A percentile compares a stretch with the other conserved stretches of the same genome.
Evolutionary conservation across 306 rosid genomes (phyloP).

Genomic region (Cucurbita pepo): DNA sequence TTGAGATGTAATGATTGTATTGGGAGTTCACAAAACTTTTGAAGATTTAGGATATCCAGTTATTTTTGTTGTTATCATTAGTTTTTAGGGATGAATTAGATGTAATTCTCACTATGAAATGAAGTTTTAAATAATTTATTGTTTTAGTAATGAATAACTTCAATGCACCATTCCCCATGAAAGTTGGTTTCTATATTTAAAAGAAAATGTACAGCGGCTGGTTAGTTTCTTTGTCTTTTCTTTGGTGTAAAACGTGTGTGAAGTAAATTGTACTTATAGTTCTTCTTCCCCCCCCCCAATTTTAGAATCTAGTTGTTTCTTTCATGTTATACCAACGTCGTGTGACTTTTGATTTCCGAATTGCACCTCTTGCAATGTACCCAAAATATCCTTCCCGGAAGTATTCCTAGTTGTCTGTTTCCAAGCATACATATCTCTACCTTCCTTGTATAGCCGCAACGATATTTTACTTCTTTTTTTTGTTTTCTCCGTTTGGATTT

Average conservation of each 20-base stretch:
- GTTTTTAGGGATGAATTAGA: not conserved
- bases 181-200: not conserved
- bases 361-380: not conserved
- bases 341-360: not conserved
- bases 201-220: not conserved
- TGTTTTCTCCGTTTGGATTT: not conserved
- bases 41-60: not conserved
- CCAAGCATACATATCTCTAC: not conserved
- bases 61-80: not conserved
- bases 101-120: not conserved
- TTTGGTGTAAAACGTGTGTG: not conserved
- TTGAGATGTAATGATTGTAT: not conserved
- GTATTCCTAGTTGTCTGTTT: not conserved
- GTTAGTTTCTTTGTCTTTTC: not conserved
- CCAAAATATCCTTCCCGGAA: not conserved
- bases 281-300: not conserved
- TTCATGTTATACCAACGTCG: not conserved
- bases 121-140: not conserved
- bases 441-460: not conserved
- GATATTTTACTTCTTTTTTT: not conserved
- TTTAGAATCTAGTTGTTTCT: not conserved
- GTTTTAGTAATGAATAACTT: not conserved
- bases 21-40: not conserved
- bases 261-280: not conserved
- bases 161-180: not conserved